phyloP scores from a whole-genome alignment of 306 rosid genomes.

The Hippophae tibetana region DNA sequence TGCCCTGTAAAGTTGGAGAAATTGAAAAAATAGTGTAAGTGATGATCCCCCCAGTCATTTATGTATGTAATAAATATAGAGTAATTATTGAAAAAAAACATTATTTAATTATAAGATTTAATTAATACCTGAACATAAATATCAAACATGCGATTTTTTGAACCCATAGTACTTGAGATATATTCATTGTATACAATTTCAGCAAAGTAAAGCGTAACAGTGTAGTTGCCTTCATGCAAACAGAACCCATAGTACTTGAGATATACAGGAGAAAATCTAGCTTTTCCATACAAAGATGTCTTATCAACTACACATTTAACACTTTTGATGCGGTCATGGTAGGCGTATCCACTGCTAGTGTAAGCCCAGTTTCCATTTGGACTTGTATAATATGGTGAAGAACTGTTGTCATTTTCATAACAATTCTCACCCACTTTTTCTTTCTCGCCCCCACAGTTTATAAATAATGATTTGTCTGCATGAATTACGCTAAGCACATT shows the following conservation, averaged over 20 bases:
- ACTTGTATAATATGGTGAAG: slow-evolving; percentile 3
- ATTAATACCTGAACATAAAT: slow-evolving; percentile 11
- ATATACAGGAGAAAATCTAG: slow-evolving; percentile 18
- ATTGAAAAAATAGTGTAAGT: too few species aligned
- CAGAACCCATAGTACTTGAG: slow-evolving; percentile 26
- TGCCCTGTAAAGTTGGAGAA: not conserved
- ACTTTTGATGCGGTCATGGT: not conserved
- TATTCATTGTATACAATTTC: not conserved
- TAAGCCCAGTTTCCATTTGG: slow-evolving; percentile 19
- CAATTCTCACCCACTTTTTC: not conserved
- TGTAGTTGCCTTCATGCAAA: slow-evolving; percentile 17
- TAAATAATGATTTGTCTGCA: slow-evolving; percentile 22
- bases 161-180: too few species aligned
- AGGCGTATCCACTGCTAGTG: slow-evolving; percentile 13
- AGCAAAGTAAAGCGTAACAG: slow-evolving; percentile 19
- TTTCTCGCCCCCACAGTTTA: slow-evolving; percentile 23
- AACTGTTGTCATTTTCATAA: slow-evolving; percentile 11
- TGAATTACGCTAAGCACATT: too few species aligned
- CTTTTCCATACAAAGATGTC: slow-evolving; percentile 1
- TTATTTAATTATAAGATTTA: not conserved
- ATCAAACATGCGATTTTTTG: slow-evolving; percentile 7
- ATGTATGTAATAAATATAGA: not conserved
- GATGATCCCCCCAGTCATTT: not conserved
- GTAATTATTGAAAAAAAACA: not conserved
- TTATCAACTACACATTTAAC: slow-evolving; percentile 11